These are phyloP conservation scores for Paxillus ammoniavirescens DNA, from an alignment of 768 basidiomycete genomes.

Conservation along the genomic window DNA sequence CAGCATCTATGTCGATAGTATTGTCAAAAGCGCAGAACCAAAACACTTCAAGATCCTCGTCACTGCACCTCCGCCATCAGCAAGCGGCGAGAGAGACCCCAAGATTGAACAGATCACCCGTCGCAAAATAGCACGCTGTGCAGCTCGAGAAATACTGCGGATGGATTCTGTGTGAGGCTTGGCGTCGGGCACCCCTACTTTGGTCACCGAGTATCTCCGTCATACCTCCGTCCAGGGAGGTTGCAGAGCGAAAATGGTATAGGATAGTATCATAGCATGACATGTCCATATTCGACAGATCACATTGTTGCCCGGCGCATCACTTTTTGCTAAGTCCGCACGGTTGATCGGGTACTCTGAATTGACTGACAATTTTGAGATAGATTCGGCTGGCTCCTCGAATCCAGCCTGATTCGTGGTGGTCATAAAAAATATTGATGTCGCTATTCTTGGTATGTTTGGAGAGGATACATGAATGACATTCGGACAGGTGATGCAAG, in stretches of 20 bases:
- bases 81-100: slow-evolving; percentile 30
- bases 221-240: slow-evolving; percentile 63
- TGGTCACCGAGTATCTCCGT: slow-evolving; percentile 72
- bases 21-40: slow-evolving; percentile 67
- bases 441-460: slow-evolving; percentile 79
- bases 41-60: slow-evolving; percentile 74
- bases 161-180: slow-evolving; percentile 79
- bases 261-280: slow-evolving; percentile 64
- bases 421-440: slow-evolving; percentile 91
- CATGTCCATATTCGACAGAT: slow-evolving; percentile 74
- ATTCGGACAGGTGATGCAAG: slow-evolving; percentile 74
- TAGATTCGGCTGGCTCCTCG: slow-evolving; percentile 86
- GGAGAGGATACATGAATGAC: neutral
- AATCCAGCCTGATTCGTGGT: slow-evolving; percentile 91
- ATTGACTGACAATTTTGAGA: neutral
- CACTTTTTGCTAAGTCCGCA: slow-evolving; percentile 65
- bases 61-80: slow-evolving; percentile 45
- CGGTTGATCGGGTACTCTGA: neutral
- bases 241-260: slow-evolving; percentile 86
- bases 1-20: slow-evolving; percentile 82
- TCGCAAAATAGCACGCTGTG: slow-evolving; percentile 71
- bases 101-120: slow-evolving; percentile 52
- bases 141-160: slow-evolving; percentile 78
- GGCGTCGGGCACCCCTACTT: slow-evolving; percentile 85
- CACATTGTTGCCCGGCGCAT: slow-evolving; percentile 73